phyloP scores from a whole-genome alignment of 345 rosid genomes.

The Citropsis articulata region DNA sequence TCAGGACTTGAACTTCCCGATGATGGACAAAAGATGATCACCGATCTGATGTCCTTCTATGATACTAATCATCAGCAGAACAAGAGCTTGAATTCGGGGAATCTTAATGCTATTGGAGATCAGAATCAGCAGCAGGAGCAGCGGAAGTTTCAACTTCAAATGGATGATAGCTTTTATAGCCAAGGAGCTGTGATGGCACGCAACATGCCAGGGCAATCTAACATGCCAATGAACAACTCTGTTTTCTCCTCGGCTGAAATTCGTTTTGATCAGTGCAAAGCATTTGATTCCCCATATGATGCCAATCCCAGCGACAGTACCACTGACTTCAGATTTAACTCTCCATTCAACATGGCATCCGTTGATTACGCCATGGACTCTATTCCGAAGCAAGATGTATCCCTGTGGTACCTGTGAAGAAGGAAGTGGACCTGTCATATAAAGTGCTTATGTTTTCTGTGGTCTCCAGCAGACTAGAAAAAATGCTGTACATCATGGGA shows the following conservation, averaged over 20 bases:
- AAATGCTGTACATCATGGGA: not conserved
- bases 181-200: conserved; percentile 30
- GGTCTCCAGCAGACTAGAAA: not conserved
- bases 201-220: conserved; percentile 25
- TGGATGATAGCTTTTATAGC: conserved; percentile 26
- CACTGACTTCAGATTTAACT: conserved; percentile 23
- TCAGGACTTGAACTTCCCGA: conserved; percentile 51
- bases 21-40: conserved; percentile 50
- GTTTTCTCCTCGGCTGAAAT: conserved; percentile 22
- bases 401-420: conserved; percentile 29
- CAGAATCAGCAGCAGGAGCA: conserved; percentile 19
- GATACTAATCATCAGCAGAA: conserved; percentile 40
- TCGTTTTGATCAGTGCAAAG: conserved; percentile 34
- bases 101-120: conserved; percentile 2
- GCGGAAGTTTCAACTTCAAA: conserved; percentile 31
- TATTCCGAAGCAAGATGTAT: conserved; percentile 31
- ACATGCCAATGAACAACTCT: conserved; percentile 22
- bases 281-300: conserved; percentile 34
- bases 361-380: conserved; percentile 24
- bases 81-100: conserved; percentile 23
- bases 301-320: conserved; percentile 8
- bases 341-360: conserved; percentile 35
- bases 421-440: not conserved
- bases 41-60: conserved; percentile 51
- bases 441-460: not conserved